These are phyloP conservation scores for Diaporthe sp. DNA, from an alignment of 2,329 filamentous ascomycete genomes.

Conservation along the genomic window DNA sequence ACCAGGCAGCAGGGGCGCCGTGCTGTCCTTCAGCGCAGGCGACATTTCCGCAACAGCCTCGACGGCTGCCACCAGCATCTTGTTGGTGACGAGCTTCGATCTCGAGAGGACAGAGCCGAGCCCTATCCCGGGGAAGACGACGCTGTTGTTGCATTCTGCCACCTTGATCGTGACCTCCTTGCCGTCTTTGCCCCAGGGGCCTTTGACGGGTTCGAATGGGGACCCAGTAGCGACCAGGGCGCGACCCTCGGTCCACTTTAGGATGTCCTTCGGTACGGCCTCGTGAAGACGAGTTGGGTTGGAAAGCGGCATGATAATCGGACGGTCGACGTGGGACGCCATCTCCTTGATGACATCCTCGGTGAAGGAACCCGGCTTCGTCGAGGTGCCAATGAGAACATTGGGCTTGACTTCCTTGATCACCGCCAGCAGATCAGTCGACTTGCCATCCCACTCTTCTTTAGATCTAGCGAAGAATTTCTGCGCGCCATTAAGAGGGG, in stretches of 20 bases:
- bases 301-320: slow-evolving; percentile 85
- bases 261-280: slow-evolving; percentile 81
- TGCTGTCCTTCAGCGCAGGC: slow-evolving; percentile 75
- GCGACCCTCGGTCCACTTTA: slow-evolving; percentile 82
- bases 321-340: slow-evolving; percentile 78
- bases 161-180: slow-evolving; percentile 61
- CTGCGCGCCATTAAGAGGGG: slow-evolving; percentile 70
- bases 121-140: slow-evolving; percentile 88
- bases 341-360: slow-evolving; percentile 81
- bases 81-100: slow-evolving; percentile 76
- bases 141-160: slow-evolving; percentile 91
- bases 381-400: slow-evolving; percentile 87
- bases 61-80: slow-evolving; percentile 86
- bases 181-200: slow-evolving; percentile 65
- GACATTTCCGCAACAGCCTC: slow-evolving; percentile 79
- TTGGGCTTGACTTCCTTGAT: slow-evolving; percentile 82
- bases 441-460: slow-evolving; percentile 72
- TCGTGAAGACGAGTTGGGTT: slow-evolving; percentile 90
- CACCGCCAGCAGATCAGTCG: slow-evolving; percentile 74
- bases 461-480: slow-evolving; percentile 75
- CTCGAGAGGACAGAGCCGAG: slow-evolving; percentile 82
- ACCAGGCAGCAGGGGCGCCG: slow-evolving; percentile 80
- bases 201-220: slow-evolving; percentile 82
- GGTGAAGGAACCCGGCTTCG: slow-evolving; percentile 82
- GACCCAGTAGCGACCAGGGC: slow-evolving; percentile 87